A percentile compares a stretch with the other conserved stretches of the same genome.
phyloP scores from a whole-genome alignment of 2,329 filamentous ascomycete species.

The Ramularia endophylla region DNA sequence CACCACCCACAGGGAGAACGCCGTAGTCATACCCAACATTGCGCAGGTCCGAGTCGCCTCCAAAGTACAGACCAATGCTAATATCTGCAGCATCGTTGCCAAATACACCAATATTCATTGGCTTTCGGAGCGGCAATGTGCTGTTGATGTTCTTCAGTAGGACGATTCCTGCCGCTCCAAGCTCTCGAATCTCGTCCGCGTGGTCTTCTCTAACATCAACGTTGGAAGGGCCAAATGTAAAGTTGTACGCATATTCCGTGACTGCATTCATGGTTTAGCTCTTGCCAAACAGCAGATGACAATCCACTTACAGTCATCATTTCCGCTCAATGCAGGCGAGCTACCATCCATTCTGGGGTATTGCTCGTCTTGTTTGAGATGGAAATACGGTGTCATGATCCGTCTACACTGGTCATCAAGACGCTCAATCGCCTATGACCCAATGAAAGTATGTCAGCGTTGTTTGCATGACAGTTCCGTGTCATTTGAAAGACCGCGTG shows the following conservation, averaged over 20 bases:
- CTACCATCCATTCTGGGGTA: constrained; percentile 39
- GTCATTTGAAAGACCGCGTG: no score
- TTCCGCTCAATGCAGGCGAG: constrained; percentile 19
- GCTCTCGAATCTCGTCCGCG: constrained; percentile 33
- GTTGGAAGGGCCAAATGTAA: constrained; percentile 26
- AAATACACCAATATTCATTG: constrained; percentile 45
- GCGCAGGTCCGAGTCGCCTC: constrained; percentile 12
- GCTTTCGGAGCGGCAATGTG: constrained; percentile 48
- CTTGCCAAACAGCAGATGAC: no score
- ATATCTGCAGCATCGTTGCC: constrained; percentile 44
- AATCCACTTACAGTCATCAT: no score
- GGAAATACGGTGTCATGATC: constrained; percentile 48
- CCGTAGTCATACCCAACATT: constrained; percentile 34
- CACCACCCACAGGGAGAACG: constrained; percentile 41
- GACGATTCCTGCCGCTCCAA: constrained; percentile 38
- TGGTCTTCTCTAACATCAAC: constrained; percentile 36
- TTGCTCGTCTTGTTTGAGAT: constrained; percentile 51
- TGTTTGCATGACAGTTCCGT: no score
- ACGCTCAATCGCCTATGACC: no score
- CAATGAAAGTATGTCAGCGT: no score
- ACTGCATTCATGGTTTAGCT: no score
- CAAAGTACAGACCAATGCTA: constrained; percentile 45
- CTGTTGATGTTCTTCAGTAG: constrained; percentile 48
- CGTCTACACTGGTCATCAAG: constrained; percentile 54
- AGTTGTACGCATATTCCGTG: constrained; percentile 32